Evolutionary conservation across 352 stramenopile species (phyloP).

Genomic region (Nothophytophthora sp.): DNA sequence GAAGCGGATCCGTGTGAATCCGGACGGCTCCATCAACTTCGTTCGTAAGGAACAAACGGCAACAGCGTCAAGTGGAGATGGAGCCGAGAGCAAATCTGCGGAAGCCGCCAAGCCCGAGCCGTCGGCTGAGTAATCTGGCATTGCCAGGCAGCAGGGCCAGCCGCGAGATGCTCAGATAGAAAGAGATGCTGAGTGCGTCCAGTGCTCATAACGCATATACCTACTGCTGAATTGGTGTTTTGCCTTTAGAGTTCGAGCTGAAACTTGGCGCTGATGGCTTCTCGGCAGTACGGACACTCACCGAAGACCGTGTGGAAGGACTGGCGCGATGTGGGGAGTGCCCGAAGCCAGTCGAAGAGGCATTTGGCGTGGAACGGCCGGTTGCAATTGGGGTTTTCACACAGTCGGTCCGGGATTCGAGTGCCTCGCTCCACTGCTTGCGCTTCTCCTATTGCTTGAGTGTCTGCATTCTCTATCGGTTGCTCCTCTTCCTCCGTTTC

Average conservation of each 20-base stretch:
- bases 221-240: no score
- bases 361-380: slow-evolving; percentile 88
- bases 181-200: no score
- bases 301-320: slow-evolving; percentile 92
- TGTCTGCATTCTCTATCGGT: slow-evolving; percentile 1
- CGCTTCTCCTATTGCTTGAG: background rate
- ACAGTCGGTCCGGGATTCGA: slow-evolving; percentile 80
- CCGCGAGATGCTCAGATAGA: slow-evolving; percentile 11
- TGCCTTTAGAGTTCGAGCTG: slow-evolving; percentile 32
- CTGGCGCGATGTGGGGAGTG: slow-evolving; percentile 83
- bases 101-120: slow-evolving; percentile 17
- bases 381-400: slow-evolving; percentile 84
- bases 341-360: slow-evolving; percentile 90
- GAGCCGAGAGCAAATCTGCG: slow-evolving; percentile 10
- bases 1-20: slow-evolving; percentile 58
- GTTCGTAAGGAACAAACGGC: slow-evolving; percentile 29
- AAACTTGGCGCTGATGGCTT: slow-evolving; percentile 84
- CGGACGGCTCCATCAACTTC: slow-evolving; percentile 64
- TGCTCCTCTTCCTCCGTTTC: slow-evolving; percentile 31
- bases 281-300: slow-evolving; percentile 89
- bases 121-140: slow-evolving; percentile 20
- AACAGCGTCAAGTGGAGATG: slow-evolving; percentile 1
- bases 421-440: slow-evolving; percentile 4
- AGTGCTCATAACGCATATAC: no score
- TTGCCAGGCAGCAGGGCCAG: no score